Conservation (phyloP, 371 early-diverging fungal species). For the Mortierella polycephala region DNA sequence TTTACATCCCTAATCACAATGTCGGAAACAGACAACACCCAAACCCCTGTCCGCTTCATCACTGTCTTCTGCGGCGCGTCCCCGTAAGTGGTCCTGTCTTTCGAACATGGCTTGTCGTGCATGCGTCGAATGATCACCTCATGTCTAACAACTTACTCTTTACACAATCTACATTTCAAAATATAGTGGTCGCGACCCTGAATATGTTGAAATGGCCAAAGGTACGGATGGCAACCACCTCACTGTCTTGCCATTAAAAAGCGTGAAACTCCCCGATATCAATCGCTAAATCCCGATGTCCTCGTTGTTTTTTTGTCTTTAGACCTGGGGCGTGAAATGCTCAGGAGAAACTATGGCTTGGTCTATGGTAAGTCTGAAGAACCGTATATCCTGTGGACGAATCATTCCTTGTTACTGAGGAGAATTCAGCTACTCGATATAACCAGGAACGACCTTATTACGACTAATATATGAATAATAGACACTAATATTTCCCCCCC, state of each 20-base stretch:
- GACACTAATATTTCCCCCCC: not conserved
- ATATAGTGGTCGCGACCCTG: constrained; percentile 60
- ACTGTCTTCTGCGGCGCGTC: constrained; percentile 85
- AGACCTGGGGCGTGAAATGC: constrained; percentile 74
- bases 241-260: not conserved
- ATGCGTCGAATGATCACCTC: not conserved
- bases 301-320: not conserved
- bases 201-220: constrained; percentile 65
- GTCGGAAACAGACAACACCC: constrained; percentile 12
- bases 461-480: too few relatives aligned
- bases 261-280: not conserved
- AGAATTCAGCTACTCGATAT: not conserved
- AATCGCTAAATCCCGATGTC: not conserved
- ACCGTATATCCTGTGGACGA: not conserved
- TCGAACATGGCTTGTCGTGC: not conserved
- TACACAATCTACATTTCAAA: not conserved
- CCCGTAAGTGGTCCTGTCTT: constrained; percentile 43
- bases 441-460: too few relatives aligned
- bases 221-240: constrained; percentile 48
- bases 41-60: constrained; percentile 60
- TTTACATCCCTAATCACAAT: constrained; percentile 5
- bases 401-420: not conserved
- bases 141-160: not conserved
- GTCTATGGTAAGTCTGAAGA: constrained; percentile 73
- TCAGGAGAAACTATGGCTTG: constrained; percentile 70